Evolutionary conservation across 108 stramenopile genomes (phyloP).

Genomic region (Thalassiosira profunda): DNA sequence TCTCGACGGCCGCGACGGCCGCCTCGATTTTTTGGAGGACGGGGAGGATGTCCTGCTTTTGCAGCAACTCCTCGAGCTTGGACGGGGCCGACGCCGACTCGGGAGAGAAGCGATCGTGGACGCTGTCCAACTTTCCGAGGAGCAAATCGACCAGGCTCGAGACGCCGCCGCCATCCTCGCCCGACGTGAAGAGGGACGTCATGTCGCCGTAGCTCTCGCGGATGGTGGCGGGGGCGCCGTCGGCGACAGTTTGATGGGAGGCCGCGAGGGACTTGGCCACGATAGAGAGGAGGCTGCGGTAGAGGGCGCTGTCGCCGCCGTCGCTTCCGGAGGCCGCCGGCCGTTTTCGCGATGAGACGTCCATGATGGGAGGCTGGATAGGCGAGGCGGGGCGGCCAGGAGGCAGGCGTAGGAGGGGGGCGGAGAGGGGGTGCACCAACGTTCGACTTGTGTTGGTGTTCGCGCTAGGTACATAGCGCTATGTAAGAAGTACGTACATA

Average conservation of each 20-base stretch:
- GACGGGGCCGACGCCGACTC: neutral
- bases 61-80: conserved; percentile 13
- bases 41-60: conserved; percentile 5
- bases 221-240: conserved; percentile 16
- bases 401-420: too few species aligned
- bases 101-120: conserved; percentile 21
- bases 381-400: too few species aligned
- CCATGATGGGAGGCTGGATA: too few species aligned
- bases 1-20: conserved; percentile 21
- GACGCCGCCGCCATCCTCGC: conserved; percentile 21
- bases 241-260: conserved; percentile 22
- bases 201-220: conserved; percentile 33
- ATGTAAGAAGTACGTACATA: too few species aligned
- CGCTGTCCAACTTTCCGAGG: conserved; percentile 31
- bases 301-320: too few species aligned
- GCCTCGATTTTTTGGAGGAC: conserved; percentile 21
- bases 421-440: too few species aligned
- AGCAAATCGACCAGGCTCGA: conserved; percentile 21
- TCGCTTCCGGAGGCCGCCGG: too few species aligned
- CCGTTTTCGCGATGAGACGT: too few species aligned
- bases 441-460: too few species aligned
- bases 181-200: conserved; percentile 34
- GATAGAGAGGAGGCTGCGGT: conserved; percentile 28
- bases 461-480: too few species aligned
- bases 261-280: conserved; percentile 22